These are phyloP conservation scores for Aegilops sharonensis DNA, from an alignment of 176 grass and related monocot species.

Conservation along the genomic window DNA sequence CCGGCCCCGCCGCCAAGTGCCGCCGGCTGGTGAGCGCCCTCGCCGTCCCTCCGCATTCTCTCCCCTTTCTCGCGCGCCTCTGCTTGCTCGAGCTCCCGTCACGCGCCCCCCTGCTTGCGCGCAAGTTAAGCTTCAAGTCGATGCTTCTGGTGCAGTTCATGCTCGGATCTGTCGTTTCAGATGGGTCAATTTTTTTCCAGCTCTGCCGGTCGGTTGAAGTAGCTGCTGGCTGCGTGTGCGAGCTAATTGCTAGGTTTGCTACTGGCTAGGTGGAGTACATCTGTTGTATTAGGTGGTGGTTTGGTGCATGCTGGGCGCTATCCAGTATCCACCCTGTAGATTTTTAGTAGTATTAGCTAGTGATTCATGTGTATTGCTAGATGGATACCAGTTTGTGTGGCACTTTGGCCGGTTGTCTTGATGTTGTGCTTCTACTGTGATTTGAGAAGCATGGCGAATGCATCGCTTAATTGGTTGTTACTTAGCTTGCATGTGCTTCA, in stretches of 20 bases:
- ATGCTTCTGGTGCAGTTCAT: background rate
- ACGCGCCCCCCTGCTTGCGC: background rate
- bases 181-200: background rate
- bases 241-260: background rate
- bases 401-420: background rate
- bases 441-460: background rate
- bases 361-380: background rate
- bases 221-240: background rate
- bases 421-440: background rate
- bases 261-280: background rate
- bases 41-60: background rate
- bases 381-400: background rate
- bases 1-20: conserved; percentile 53
- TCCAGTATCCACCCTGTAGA: background rate
- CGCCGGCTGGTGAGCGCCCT: conserved; percentile 48
- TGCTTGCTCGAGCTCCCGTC: background rate
- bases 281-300: background rate
- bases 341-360: background rate
- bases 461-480: background rate
- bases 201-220: background rate
- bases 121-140: background rate
- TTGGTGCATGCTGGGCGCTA: background rate
- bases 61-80: background rate
- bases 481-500: background rate
- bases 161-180: background rate